A percentile compares a stretch with the other conserved stretches of the same genome.
Evolutionary conservation across 2,329 filamentous ascomycete genomes (phyloP).

Genomic region (Fusarium staphyleae): DNA sequence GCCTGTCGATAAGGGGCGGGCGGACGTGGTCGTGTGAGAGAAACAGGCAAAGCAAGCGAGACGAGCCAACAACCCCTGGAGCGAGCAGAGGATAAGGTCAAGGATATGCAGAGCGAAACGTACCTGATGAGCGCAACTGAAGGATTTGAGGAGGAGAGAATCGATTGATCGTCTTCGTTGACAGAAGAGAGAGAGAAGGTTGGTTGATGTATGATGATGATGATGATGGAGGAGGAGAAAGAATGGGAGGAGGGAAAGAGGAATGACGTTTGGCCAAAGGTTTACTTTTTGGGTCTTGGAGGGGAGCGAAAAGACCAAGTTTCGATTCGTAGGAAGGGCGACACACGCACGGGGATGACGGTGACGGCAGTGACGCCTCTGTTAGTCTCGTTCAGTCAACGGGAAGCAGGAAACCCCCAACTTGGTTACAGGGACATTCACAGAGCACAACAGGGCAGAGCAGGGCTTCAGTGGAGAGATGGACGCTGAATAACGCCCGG

Average conservation of each 20-base stretch:
- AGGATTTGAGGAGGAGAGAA: neutral
- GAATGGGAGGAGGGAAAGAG: slow-evolving; percentile 3
- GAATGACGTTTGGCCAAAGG: slow-evolving; percentile 29
- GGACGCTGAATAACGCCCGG: slow-evolving; percentile 17
- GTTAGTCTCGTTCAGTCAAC: neutral
- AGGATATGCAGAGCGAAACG: slow-evolving; percentile 19
- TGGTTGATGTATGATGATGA: slow-evolving; percentile 19
- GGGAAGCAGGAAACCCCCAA: slow-evolving; percentile 6
- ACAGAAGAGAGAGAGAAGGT: slow-evolving; percentile 5
- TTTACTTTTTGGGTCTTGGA: slow-evolving; percentile 24
- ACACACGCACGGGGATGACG: slow-evolving; percentile 14
- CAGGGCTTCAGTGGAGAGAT: slow-evolving; percentile 17
- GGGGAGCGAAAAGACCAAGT: slow-evolving; percentile 23
- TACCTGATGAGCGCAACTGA: slow-evolving; percentile 28
- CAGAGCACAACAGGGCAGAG: neutral
- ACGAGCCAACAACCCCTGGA: slow-evolving; percentile 31
- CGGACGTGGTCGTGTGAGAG: slow-evolving; percentile 34
- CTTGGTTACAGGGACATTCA: slow-evolving; percentile 8
- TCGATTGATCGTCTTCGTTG: slow-evolving; percentile 1
- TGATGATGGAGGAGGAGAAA: slow-evolving; percentile 15
- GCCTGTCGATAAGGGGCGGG: slow-evolving; percentile 37
- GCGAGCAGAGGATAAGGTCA: slow-evolving; percentile 19
- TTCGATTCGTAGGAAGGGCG: slow-evolving; percentile 17
- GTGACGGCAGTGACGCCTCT: slow-evolving; percentile 34
- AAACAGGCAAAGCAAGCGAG: slow-evolving; percentile 38